A percentile compares a stretch with the other conserved stretches of the same genome.
Conservation (phyloP, 345 rosid genomes). For the Clarkia xantiana region DNA sequence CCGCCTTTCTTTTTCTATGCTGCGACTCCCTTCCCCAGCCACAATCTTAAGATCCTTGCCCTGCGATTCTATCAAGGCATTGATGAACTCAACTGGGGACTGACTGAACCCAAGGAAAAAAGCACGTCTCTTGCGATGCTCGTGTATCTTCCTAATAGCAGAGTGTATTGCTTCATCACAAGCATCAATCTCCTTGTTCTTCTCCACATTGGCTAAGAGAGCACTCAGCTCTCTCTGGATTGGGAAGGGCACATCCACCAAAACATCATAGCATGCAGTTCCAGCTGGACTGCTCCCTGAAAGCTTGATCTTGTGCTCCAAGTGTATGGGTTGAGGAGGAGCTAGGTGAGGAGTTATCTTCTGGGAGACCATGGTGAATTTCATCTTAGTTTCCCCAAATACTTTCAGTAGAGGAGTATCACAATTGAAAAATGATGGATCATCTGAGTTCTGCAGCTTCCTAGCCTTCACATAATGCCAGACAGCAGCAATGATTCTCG, state of each 20-base stretch:
- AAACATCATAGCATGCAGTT: constrained; percentile 86
- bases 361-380: constrained; percentile 82
- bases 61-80: constrained; percentile 88
- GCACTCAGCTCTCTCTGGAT: constrained; percentile 80
- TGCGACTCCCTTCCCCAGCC: constrained; percentile 80
- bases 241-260: constrained; percentile 85
- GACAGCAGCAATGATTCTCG: constrained; percentile 89
- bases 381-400: constrained; percentile 78
- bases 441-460: constrained; percentile 80
- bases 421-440: constrained; percentile 72
- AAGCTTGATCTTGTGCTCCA: constrained; percentile 85
- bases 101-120: constrained; percentile 97
- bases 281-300: constrained; percentile 74
- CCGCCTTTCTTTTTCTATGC: constrained; percentile 72
- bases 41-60: constrained; percentile 78
- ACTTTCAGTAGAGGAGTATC: constrained; percentile 82
- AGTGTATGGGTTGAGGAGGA: constrained; percentile 80
- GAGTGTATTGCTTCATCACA: constrained; percentile 91
- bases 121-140: constrained; percentile 81
- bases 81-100: constrained; percentile 87
- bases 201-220: constrained; percentile 82
- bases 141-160: constrained; percentile 87
- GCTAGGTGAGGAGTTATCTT: constrained; percentile 68
- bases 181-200: constrained; percentile 87
- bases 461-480: constrained; percentile 99